These are phyloP conservation scores for Aspergillus funiculosus DNA, from an alignment of 495 filamentous ascomycete genomes.

Conservation along the genomic window DNA sequence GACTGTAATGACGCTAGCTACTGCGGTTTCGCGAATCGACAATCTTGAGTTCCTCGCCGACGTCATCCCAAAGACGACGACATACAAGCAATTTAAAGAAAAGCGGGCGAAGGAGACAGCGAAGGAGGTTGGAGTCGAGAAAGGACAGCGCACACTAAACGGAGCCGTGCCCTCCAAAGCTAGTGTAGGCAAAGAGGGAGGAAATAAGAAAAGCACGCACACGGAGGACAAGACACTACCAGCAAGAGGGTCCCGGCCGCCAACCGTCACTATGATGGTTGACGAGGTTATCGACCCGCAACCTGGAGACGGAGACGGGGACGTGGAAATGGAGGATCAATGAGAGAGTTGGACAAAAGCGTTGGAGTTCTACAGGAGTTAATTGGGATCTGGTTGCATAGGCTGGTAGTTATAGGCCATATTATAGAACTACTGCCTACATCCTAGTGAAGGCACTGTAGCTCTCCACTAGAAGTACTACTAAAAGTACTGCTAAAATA, in stretches of 20 bases:
- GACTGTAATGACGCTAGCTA: slow-evolving; percentile 46
- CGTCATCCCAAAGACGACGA: slow-evolving; percentile 77
- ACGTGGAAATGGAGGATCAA: slow-evolving; percentile 44
- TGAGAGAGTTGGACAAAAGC: slow-evolving; percentile 19
- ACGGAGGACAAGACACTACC: slow-evolving; percentile 18
- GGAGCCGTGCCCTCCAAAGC: slow-evolving; percentile 21
- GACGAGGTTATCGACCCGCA: slow-evolving; percentile 30
- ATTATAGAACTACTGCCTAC: too few relatives aligned
- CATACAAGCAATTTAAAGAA: slow-evolving; percentile 73
- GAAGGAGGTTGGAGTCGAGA: slow-evolving; percentile 42
- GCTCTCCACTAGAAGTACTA: neutral
- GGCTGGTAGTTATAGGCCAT: slow-evolving; percentile 11
- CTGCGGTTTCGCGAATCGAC: slow-evolving; percentile 80
- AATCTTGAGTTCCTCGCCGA: slow-evolving; percentile 94
- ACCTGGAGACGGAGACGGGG: slow-evolving; percentile 18
- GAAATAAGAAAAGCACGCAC: slow-evolving; percentile 7
- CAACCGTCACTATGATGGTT: slow-evolving; percentile 35
- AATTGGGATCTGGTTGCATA: slow-evolving; percentile 5
- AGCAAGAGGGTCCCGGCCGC: slow-evolving; percentile 26
- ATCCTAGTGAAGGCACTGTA: too few relatives aligned
- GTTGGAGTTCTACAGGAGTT: slow-evolving; percentile 27
- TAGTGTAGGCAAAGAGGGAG: slow-evolving; percentile 30
- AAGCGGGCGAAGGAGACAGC: slow-evolving; percentile 46
- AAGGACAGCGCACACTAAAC: slow-evolving; percentile 51
- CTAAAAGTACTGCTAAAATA: too few relatives aligned